Evolutionary conservation across 352 stramenopile species (phyloP), one percentile per base, ranked within the genome.

Genomic region (Globisporangium heterothallicum): DNA sequence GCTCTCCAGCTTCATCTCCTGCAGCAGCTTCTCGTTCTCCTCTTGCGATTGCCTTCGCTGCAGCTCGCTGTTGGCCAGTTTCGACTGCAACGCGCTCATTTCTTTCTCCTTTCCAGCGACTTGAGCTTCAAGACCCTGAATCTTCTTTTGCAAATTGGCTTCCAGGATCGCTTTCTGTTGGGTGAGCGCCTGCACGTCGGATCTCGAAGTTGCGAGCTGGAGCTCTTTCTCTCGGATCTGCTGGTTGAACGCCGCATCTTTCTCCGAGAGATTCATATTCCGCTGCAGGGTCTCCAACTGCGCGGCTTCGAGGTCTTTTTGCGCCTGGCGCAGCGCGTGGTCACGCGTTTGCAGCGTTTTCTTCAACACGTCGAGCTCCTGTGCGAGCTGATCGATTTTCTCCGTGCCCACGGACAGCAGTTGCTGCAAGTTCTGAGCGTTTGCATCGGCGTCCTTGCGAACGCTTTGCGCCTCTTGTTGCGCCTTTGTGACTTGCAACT

Each of bases 401-500:
- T 68, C 59, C 10, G 60, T 69, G 21, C 61, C 65, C 0, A 71
- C 54, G 0, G 49, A 49, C 13, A 87, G 51, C 53, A 74, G 62
- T 27, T 73, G 63, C 47, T 76, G 68, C 30, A 84, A 49, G 16
- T 73, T 70, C n/a, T 77, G 61, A 0, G 59, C 50, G 22, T 74
- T 66, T 1, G 61, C 63, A 0, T 78, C 67, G 1, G 68, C 71
- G 53, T 88, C 78, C 54, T 68, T 64, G 24, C 70, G 71, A 16
- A 85, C 68, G 46, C 74, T 81, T 36, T 78, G 61, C 9, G 58
- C 38, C 19, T 84, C 72, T 13, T 84, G 66, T 18, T 83, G 66
- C 0, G 68, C 51, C 34, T 77, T 75, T 8, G 58, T 35, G 2
- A 85, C 64, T 40, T 80, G 52, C 25, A 84, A 49, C 24, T 86